Conservation (phyloP, 176 grass and related monocot genomes). For the Echinochloa phyllopogon region DNA sequence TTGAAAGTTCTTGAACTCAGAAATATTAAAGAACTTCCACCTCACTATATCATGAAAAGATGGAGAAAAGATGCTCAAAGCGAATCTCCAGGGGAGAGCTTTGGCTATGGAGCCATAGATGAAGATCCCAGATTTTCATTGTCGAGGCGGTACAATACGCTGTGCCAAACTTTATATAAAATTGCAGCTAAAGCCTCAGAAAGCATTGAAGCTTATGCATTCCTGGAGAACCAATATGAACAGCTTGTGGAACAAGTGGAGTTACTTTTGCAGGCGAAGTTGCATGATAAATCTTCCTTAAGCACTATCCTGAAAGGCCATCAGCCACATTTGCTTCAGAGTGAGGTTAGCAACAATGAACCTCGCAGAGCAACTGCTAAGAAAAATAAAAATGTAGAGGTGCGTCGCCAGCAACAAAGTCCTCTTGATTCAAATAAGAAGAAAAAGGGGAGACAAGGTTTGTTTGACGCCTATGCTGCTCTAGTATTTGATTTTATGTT, state of each 20-base stretch:
- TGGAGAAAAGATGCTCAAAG: conserved; percentile 86
- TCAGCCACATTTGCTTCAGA: conserved; percentile 63
- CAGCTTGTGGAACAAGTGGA: conserved; percentile 86
- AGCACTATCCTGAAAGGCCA: conserved; percentile 58
- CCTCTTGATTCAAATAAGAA: conserved; percentile 62
- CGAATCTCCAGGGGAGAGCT: conserved; percentile 57
- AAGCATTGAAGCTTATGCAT: conserved; percentile 67
- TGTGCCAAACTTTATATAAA: conserved; percentile 67
- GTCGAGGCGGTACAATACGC: conserved; percentile 53
- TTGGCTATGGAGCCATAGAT: conserved; percentile 50
- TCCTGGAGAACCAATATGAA: conserved; percentile 75
- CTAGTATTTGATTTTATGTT: conserved; percentile 24
- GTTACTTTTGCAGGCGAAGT: conserved; percentile 73
- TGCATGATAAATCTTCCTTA: conserved; percentile 69
- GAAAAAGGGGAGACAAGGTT: conserved; percentile 74
- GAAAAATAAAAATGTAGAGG: conserved; percentile 67
- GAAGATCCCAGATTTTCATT: conserved; percentile 67
- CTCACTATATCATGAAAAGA: conserved; percentile 80
- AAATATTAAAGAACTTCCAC: conserved; percentile 93
- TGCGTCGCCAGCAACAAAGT: conserved; percentile 49
- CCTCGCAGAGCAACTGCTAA: conserved; percentile 56
- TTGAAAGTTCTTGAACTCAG: conserved; percentile 80
- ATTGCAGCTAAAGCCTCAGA: conserved; percentile 73
- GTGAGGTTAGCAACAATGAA: conserved; percentile 53
- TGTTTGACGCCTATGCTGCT: conserved; percentile 29